Base-by-base conservation (phyloP, 2,329 filamentous ascomycete genomes). In the Exophiala lecanii-corni region DNA sequence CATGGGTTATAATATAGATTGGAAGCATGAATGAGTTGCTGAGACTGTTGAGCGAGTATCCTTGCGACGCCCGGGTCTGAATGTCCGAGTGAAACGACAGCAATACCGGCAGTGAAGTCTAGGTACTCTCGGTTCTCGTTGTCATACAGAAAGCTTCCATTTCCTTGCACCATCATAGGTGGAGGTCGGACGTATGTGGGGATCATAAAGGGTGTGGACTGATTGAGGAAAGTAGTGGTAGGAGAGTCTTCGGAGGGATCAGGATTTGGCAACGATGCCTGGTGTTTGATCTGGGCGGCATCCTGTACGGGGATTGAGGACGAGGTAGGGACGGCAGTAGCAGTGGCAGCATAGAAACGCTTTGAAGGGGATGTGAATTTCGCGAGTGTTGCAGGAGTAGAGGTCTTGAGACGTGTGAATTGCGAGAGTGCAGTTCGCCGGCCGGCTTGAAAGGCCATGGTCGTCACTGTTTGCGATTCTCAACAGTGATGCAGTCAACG, bases 1-100 rank as follows among this genome's bases (percentile, higher is more conserved):
- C 92, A 96, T 2, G 84, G 84, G 68, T 97, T 98, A 69, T 96
- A 86, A 75, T 97, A 98, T 15, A 98, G 78, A 65, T 98, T 98
- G 9, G 89, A 96, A 35, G 86, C 84, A 66, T 98, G 92, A 43
- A 96, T 77, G 37, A 98, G 78, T 5, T 82, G 89, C 59, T 83
- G 73, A 20, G 82, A 75, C 79, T 94, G 88, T 55, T 94, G 78
- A 9, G 82, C 76, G 50, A 97, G 72, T 38, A 96, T 73, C 59
- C 79, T 74, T 36, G 79, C 73, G 54, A 96, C 78, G 57, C 84
- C 86, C 3, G 82, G 75, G 58, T 98, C 89, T 60, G 86, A 89
- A 62, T 98, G 92, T 7, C 92, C 92, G 23, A 98, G 74, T 16
- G 85, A 81, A 67, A 91, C 96, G 62, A 98, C 92, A 12, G 92